These are phyloP conservation scores for Geotrichum europaeum DNA, from an alignment of 1,139 yeast genomes.

Conservation along the genomic window DNA sequence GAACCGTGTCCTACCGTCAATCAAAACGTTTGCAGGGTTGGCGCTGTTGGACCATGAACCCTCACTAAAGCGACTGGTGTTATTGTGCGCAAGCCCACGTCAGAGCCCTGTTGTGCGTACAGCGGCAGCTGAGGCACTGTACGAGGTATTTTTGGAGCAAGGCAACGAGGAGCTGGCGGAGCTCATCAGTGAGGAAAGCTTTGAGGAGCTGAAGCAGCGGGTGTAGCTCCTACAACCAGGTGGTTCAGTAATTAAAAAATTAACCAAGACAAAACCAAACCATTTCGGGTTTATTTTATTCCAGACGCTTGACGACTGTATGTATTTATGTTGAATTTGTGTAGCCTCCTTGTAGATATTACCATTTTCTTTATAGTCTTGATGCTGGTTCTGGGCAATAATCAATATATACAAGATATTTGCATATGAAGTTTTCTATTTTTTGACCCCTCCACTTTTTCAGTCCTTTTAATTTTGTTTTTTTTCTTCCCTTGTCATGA, in stretches of 20 bases:
- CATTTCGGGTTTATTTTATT: too few species aligned
- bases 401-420: too few species aligned
- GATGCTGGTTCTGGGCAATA: not conserved
- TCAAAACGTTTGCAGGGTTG: conserved; percentile 21
- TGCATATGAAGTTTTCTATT: not conserved
- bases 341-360: too few species aligned
- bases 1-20: conserved; percentile 19
- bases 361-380: not conserved
- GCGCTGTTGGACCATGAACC: conserved; percentile 20
- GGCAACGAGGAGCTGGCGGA: conserved; percentile 7
- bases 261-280: not conserved
- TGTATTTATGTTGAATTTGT: too few species aligned
- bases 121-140: conserved; percentile 3
- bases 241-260: not conserved
- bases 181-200: not conserved
- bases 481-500: not conserved
- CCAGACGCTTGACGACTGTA: not conserved
- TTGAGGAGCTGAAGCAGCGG: not conserved
- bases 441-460: not conserved
- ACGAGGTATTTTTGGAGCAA: conserved; percentile 1
- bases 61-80: conserved; percentile 20
- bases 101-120: not conserved
- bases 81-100: conserved; percentile 17
- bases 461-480: not conserved
- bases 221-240: not conserved